Conservation (phyloP, 2,329 filamentous ascomycete species). For the Colletotrichum theobromicola region DNA sequence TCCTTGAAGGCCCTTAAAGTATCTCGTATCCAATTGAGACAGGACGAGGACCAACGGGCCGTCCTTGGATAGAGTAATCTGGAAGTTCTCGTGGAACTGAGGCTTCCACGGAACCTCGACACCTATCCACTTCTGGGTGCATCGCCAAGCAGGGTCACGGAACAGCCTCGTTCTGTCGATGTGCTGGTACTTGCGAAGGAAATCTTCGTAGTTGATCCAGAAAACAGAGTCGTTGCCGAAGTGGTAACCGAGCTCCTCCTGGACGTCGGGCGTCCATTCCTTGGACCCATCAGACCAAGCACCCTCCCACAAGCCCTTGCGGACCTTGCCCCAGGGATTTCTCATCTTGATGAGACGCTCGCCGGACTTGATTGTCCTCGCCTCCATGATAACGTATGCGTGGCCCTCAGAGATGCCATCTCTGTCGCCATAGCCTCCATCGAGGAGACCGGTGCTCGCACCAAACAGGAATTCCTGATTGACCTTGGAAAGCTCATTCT, state of each 20-base stretch:
- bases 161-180: conserved; percentile 69
- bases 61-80: conserved; percentile 59
- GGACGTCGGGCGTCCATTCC: conserved; percentile 64
- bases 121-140: conserved; percentile 65
- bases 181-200: conserved; percentile 66
- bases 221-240: conserved; percentile 69
- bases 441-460: conserved; percentile 69
- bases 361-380: conserved; percentile 55
- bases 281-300: conserved; percentile 65
- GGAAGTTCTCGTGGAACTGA: conserved; percentile 67
- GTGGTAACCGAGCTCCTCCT: conserved; percentile 61
- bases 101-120: conserved; percentile 67
- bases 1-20: conserved; percentile 65
- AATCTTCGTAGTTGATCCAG: conserved; percentile 68
- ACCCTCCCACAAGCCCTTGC: conserved; percentile 65
- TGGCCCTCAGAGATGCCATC: conserved; percentile 64
- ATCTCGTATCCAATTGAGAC: conserved; percentile 66
- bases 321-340: conserved; percentile 65
- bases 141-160: conserved; percentile 61
- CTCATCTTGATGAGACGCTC: conserved; percentile 62
- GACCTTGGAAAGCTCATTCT: conserved; percentile 77
- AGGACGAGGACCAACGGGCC: conserved; percentile 65
- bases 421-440: conserved; percentile 65
- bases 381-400: conserved; percentile 66
- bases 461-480: conserved; percentile 82